phyloP scores from a whole-genome alignment of 2,329 filamentous ascomycete genomes.

The Aspergillus phoenicis region DNA sequence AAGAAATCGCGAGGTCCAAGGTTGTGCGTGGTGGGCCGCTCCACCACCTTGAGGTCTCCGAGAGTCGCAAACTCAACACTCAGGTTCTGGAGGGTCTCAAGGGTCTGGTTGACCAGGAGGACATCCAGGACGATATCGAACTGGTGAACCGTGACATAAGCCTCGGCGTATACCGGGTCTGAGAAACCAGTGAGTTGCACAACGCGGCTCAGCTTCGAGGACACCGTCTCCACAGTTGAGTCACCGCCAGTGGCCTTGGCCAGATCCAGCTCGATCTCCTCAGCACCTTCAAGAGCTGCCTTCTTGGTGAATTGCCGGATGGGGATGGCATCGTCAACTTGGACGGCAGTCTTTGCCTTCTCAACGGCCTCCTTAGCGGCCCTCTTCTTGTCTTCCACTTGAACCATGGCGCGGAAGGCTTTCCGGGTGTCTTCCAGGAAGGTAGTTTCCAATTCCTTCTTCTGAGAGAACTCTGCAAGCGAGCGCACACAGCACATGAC shows the following conservation, averaged over 20 bases:
- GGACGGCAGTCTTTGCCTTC: conserved; percentile 89
- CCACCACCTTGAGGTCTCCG: conserved; percentile 95
- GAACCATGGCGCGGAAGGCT: conserved; percentile 95
- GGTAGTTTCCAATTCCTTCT: conserved; percentile 86
- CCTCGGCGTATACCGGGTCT: conserved; percentile 97
- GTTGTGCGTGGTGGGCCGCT: conserved; percentile 94
- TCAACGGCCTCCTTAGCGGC: conserved; percentile 91
- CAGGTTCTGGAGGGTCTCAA: conserved; percentile 92
- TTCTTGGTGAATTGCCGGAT: conserved; percentile 95
- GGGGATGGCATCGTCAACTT: conserved; percentile 91
- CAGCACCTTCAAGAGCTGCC: conserved; percentile 75
- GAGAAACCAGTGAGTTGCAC: conserved; percentile 98
- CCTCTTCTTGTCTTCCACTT: conserved; percentile 95
- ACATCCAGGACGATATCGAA: conserved; percentile 98
- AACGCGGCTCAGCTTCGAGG: conserved; percentile 91
- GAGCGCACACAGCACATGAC: conserved; percentile 97
- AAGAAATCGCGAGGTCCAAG: conserved; percentile 94
- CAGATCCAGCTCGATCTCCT: conserved; percentile 85
- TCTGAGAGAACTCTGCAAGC: conserved; percentile 83
- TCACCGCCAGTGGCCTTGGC: conserved; percentile 95
- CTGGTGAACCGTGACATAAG: conserved; percentile 97
- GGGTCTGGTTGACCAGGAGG: conserved; percentile 94
- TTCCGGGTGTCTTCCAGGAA: conserved; percentile 94
- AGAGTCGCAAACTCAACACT: conserved; percentile 98
- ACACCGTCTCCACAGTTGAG: conserved; percentile 77